Evolutionary conservation across 2,329 filamentous ascomycete species (phyloP), one percentile per base, ranked within the genome.

Genomic region (Nannizziopsis barbatae): DNA sequence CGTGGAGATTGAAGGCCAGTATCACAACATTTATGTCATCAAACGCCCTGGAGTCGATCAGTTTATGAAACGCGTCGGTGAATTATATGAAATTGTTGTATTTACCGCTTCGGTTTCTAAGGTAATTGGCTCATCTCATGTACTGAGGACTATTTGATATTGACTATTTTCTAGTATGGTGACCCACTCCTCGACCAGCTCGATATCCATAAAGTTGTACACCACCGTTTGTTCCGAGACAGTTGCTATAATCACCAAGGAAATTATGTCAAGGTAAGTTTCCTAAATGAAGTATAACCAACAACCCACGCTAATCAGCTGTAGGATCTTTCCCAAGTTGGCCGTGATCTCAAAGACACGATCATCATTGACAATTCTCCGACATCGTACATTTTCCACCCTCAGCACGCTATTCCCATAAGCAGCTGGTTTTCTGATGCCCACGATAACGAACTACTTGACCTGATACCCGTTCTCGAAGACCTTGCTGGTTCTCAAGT

Each of bases 351-450:
- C 49, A 86, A 87, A 67, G 90, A 98, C 64, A 98, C 90, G 15
- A 98, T 98, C 64, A 98, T 98, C 66, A 98, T 98, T 62, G 92
- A 98, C 73, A 98, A 98, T 70, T 96, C 92, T 41, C 92, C 92
- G 2, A 98, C 92, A 3, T 96, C 90, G 10, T 98, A 98, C 73
- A 96, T 98, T 61, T 98, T 98, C 77, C 92, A 98, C 65, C 92
- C 92, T 18, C 90, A 98, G 72, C 92, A 98, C 66, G 92, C 92
- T 52, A 90, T 98, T 43, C 92, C 92, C 20, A 98, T 98, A 71
- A 95, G 89, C 77, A 96, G 90, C 75, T 98, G 92, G 92, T 98
- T 98, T 72, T 95, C 89, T 57, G 92, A 98, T 70, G 92, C 92
- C 53, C 92, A 98, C 69, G 92, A 98, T 72, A 98, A 98, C 70